Percentiles rank a stretch among this genome's conserved stretches.
Evolutionary conservation across 768 basidiomycete genomes (phyloP).

Genomic region (Tulasnella sp.): DNA sequence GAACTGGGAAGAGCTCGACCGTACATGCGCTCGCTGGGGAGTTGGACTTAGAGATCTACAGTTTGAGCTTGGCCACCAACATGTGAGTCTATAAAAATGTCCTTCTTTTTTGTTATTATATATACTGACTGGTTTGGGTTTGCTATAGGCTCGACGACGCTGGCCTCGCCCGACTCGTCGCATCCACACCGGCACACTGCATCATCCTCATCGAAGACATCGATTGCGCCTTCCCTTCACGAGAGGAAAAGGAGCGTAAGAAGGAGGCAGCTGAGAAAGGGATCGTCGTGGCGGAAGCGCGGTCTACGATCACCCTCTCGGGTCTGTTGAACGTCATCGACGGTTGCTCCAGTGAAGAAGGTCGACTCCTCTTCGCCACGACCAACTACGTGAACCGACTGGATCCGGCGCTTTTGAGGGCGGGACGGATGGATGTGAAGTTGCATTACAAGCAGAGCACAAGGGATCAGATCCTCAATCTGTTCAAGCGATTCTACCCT

Average conservation of each 20-base stretch:
- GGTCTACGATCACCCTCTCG: constrained; percentile 39
- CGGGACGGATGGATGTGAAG: constrained; percentile 47
- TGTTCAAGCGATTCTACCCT: constrained; percentile 45
- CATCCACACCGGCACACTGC: constrained; percentile 40
- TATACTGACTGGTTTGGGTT: neutral
- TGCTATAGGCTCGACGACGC: constrained; percentile 39
- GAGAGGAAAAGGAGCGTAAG: constrained; percentile 32
- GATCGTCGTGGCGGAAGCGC: constrained; percentile 17
- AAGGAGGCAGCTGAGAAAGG: constrained; percentile 14
- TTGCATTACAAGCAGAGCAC: constrained; percentile 43
- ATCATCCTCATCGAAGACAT: constrained; percentile 53
- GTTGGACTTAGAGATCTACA: constrained; percentile 26
- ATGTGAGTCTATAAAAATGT: constrained; percentile 29
- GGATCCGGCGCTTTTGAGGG: constrained; percentile 45
- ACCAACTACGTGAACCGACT: constrained; percentile 40
- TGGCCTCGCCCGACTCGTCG: constrained; percentile 37
- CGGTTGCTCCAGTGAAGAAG: constrained; percentile 49
- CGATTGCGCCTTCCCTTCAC: constrained; percentile 46
- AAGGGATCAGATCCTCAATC: constrained; percentile 35
- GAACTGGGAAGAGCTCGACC: constrained; percentile 47
- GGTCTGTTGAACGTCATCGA: constrained; percentile 50
- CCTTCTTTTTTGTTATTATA: neutral
- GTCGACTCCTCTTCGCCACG: constrained; percentile 51
- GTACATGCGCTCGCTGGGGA: constrained; percentile 38
- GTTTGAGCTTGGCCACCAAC: constrained; percentile 40